A percentile compares a stretch with the other conserved stretches of the same genome.
phyloP scores from a whole-genome alignment of 495 filamentous ascomycete species.

The Xylaria intraflava region DNA sequence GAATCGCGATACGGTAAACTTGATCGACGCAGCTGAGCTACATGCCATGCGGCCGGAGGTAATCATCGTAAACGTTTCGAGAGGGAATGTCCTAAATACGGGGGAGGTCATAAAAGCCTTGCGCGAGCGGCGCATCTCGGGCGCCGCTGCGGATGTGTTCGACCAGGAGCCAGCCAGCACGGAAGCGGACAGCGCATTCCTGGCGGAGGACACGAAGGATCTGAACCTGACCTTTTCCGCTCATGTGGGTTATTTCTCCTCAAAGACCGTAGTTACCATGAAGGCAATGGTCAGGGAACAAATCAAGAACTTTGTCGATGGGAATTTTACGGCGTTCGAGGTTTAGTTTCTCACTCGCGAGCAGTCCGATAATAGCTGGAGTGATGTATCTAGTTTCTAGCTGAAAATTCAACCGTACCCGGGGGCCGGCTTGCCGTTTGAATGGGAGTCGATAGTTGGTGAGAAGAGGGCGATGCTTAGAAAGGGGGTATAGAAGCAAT shows the following conservation, averaged over 20 bases:
- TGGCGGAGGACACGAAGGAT: constrained; percentile 14
- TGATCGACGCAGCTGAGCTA: constrained; percentile 43
- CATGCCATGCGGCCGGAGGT: constrained; percentile 36
- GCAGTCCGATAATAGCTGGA: no score
- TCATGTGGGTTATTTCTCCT: constrained; percentile 20
- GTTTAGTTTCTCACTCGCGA: no score
- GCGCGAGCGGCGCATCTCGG: constrained; percentile 37
- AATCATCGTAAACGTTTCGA: constrained; percentile 46
- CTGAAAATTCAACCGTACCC: no score
- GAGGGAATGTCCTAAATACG: constrained; percentile 50
- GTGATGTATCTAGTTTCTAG: no score
- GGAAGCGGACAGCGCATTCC: constrained; percentile 11
- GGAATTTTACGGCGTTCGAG: constrained; percentile 1
- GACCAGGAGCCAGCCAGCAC: constrained; percentile 41
- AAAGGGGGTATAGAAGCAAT: no score
- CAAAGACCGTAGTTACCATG: constrained; percentile 7
- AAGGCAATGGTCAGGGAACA: constrained; percentile 10
- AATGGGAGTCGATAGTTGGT: no score
- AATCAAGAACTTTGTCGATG: constrained; percentile 6
- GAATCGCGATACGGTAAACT: constrained; percentile 30
- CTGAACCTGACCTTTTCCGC: constrained; percentile 29
- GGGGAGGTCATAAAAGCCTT: constrained; percentile 40
- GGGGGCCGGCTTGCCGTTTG: no score
- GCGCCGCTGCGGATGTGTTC: constrained; percentile 49
- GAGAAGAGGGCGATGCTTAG: no score